Base-by-base conservation (phyloP, 2,329 filamentous ascomycete species). In the Periconia sp. region DNA sequence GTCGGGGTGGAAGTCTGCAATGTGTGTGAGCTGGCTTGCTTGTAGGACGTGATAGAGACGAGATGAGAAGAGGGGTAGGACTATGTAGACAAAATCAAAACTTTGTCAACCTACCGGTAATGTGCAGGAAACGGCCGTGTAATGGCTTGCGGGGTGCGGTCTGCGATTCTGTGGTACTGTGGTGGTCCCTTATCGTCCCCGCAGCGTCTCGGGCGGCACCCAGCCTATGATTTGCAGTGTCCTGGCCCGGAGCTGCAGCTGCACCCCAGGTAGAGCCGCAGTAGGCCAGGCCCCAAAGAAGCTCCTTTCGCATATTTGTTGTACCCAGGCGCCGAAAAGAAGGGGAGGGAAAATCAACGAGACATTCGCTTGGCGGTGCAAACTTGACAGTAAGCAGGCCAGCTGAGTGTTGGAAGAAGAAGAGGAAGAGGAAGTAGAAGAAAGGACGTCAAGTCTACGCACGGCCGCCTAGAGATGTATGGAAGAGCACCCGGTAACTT, bases 1-100 rank as follows among this genome's bases (percentile, higher is more conserved):
- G 73, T 99, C 94, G 45, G 92, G 91, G 68, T 99, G 94, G 64
- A 97, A 83, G 76, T 99, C 94, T 96, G 50, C 43, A n/a, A 11
- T 13, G 33, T 11, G 33, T 27, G 23, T 27, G 8, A 27, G 23
- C 3, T 27, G 23, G 23, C 23, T 27, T 27, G 23, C 8, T 27
- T 27, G 23, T 27, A 27, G 8, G 23, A 27, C 3, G 23, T 27
- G 52, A 17, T 35, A n/a, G 53, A 60, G 47, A 59, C 53, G 43
- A 17, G 20, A 45, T 18, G n/a, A 15, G 6, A 33, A n/a, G 23
- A 27, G 23, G 23, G 5, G 8, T 8, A 27, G 8, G 2, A 31
- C 41, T 17, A 17, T 20, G 31, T 7, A 15, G 11, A 17, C 2
- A 19, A 14, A 14, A 27, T 10, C 14, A 42, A 33, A 18, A 37